A percentile compares a stretch with the other conserved stretches of the same genome.
phyloP scores from a whole-genome alignment of 805 yeast species.

The Suhomyces tanzawaensis region DNA sequence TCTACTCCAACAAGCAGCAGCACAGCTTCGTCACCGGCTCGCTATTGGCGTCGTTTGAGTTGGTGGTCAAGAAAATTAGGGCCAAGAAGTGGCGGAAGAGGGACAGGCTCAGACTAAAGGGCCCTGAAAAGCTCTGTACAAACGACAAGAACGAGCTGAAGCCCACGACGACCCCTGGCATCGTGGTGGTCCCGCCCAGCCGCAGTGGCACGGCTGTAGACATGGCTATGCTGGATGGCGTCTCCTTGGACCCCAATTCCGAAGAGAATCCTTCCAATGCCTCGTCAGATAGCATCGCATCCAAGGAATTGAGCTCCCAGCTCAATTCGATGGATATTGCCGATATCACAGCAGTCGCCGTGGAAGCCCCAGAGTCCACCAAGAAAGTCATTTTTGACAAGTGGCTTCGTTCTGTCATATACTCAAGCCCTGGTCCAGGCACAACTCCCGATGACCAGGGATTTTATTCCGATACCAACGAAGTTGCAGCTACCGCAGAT shows the following conservation, averaged over 20 bases:
- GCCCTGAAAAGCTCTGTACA: background rate
- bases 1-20: constrained; percentile 38
- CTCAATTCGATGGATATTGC: background rate
- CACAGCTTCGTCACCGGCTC: constrained; percentile 50
- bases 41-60: constrained; percentile 40
- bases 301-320: background rate
- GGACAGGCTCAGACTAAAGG: background rate
- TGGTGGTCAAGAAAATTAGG: constrained; percentile 22
- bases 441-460: constrained; percentile 38
- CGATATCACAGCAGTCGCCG: constrained; percentile 3
- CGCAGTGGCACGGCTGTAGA: background rate
- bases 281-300: background rate
- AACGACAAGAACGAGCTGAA: background rate
- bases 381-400: constrained; percentile 13
- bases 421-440: constrained; percentile 17
- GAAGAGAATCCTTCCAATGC: background rate
- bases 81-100: constrained; percentile 4
- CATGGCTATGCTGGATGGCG: too few species aligned
- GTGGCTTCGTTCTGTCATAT: constrained; percentile 30
- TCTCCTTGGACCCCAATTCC: background rate
- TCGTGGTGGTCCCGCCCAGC: constrained; percentile 2
- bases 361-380: constrained; percentile 6
- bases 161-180: background rate
- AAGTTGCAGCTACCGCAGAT: constrained; percentile 18
- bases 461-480: constrained; percentile 30